Base-by-base conservation (phyloP, 2,329 filamentous ascomycete species). In the Ceratocystis cubensis region DNA sequence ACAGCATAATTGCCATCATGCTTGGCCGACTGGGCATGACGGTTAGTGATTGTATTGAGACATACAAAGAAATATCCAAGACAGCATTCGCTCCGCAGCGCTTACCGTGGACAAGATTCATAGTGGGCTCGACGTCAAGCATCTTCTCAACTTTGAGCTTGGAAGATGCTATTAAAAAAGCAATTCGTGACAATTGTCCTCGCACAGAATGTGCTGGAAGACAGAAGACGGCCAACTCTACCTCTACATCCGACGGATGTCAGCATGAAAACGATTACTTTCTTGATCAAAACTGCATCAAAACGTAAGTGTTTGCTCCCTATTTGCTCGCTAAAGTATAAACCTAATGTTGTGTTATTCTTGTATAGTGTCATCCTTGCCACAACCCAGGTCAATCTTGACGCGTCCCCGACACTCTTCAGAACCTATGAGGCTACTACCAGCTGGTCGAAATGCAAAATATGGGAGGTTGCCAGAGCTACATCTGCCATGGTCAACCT, bases 391-490 rank as follows among this genome's bases (percentile, higher is more conserved):
- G 48, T 8, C 48, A 25, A 53, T 22, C 2, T 53, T 20, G 20
- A 25, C 22, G 75, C 2, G 66, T 25, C 15, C 1, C 66, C 66
- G 0, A 72, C 68, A 0, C 69, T 73, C 1, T 71, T 74, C 53
- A 71, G 56, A 48, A 73, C 72, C 3, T 73, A 73, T 61, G 71
- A 72, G 48, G 69, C 56, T n/a, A 68, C 69, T 2, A 44, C 64
- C 7, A 64, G 20, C 41, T 69, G 71, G 37, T 7, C 69, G 8
- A 56, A 57, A 45, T 75, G 71, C 62, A 67, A 69, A 1, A 73
- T 75, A 8, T 74, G 73, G 72, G 59, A 75, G 37, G 69, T 72
- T 1, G 74, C 72, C 8, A 70, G 72, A 2, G 72, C 72, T 1
- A 73, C 71, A 15, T 73, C 71, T 1, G 72, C 72, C 1, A 71